These are phyloP conservation scores for Pichia sp. DNA, from an alignment of 1,139 yeast species.

Conservation along the genomic window DNA sequence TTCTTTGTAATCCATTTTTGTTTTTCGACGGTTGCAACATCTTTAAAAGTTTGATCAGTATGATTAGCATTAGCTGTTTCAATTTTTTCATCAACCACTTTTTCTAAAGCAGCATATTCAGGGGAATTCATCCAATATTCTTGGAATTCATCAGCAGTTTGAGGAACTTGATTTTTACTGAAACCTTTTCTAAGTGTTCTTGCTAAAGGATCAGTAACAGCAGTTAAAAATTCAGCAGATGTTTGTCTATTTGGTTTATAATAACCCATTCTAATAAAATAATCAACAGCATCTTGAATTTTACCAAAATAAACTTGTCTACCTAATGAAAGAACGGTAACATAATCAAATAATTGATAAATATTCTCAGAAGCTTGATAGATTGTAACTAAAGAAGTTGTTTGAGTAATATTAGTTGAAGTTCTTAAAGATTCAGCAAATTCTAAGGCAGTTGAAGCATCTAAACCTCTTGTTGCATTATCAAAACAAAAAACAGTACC, in stretches of 20 bases:
- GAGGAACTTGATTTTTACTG: constrained; percentile 25
- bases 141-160: constrained; percentile 41
- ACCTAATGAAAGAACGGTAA: constrained; percentile 67
- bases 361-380: constrained; percentile 81
- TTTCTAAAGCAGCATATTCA: constrained; percentile 29
- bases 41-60: neutral
- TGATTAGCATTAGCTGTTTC: neutral
- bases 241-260: constrained; percentile 71
- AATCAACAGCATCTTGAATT: constrained; percentile 50
- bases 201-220: constrained; percentile 60
- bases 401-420: constrained; percentile 50
- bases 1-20: constrained; percentile 29
- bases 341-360: constrained; percentile 70
- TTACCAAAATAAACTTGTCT: constrained; percentile 73
- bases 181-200: constrained; percentile 42
- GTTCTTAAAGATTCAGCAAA: constrained; percentile 64
- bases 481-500: constrained; percentile 66
- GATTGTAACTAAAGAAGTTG: constrained; percentile 68
- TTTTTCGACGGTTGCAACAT: constrained; percentile 20
- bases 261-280: constrained; percentile 62
- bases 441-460: constrained; percentile 72
- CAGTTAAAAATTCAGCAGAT: constrained; percentile 76
- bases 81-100: constrained; percentile 26
- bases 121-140: constrained; percentile 41
- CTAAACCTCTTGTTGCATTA: constrained; percentile 70